Evolutionary conservation across 2,329 filamentous ascomycete genomes (phyloP).

Genomic region (Aureobasidium pullulans): DNA sequence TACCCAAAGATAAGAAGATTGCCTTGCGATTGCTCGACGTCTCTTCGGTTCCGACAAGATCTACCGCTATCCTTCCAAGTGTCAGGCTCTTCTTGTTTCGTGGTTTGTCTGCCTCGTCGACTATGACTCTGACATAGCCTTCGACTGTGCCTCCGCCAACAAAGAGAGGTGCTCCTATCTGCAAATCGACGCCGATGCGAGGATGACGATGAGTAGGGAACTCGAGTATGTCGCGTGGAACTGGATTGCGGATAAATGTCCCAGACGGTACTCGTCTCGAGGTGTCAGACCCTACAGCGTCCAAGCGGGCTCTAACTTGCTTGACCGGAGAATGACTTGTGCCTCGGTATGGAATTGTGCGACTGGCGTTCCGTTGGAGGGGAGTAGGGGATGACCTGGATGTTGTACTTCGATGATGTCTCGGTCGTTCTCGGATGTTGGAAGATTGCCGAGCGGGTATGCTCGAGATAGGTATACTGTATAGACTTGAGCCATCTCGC

Average conservation of each 20-base stretch:
- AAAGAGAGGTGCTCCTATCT: conserved; percentile 44
- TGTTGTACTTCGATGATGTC: neutral
- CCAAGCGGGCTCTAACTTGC: conserved; percentile 32
- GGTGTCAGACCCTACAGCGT: conserved; percentile 37
- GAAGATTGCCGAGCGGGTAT: conserved; percentile 42
- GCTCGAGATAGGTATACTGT: conserved; percentile 38
- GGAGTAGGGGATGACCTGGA: conserved; percentile 10
- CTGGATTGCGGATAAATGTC: conserved; percentile 41
- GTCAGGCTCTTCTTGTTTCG: conserved; percentile 38
- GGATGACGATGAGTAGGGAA: conserved; percentile 43
- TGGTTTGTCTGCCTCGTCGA: conserved; percentile 41
- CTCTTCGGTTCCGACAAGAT: conserved; percentile 48
- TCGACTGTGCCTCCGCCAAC: conserved; percentile 50
- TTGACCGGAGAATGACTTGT: conserved; percentile 44
- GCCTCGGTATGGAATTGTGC: conserved; percentile 38
- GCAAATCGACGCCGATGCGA: conserved; percentile 42
- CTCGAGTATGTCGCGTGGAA: conserved; percentile 43
- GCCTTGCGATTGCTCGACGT: conserved; percentile 37
- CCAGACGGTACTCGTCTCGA: conserved; percentile 38
- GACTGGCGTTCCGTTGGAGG: conserved; percentile 14
- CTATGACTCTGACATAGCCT: conserved; percentile 40
- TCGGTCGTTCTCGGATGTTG: conserved; percentile 18
- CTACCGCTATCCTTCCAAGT: conserved; percentile 43
- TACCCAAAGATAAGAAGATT: conserved; percentile 46
- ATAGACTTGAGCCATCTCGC: conserved; percentile 36